Base-by-base conservation (phyloP, 371 early-diverging fungal genomes). In the Rhizopus delemar region DNA sequence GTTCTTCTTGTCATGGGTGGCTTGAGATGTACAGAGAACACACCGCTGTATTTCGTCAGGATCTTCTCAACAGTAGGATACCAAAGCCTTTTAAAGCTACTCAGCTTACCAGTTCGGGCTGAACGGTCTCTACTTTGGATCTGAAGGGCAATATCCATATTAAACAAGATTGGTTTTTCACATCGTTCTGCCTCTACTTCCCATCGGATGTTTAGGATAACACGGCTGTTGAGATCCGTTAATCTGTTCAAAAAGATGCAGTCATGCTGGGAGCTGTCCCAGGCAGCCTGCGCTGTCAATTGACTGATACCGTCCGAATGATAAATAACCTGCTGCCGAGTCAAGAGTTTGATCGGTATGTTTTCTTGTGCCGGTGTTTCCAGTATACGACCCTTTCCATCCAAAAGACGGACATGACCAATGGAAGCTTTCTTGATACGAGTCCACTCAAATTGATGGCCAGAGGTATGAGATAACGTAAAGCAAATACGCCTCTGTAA, bases 191-290 rank as follows among this genome's bases (percentile, higher is more conserved):
- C 83, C 55, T 81, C 86, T 5, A 90, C 75, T 9, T 75, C 66
- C 80, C 88, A 85, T 13, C 69, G 68, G 15, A 90, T 51, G 3
- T 83, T 71, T 15, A 90, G 69, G 8, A 83, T 57, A 12, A 90
- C 83, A 4, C 85, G 83, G 52, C 81, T 84, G 38, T 81, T 79
- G 5, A 78, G 67, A 29, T 78, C 69, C 0, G 93, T 92, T 11
- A 89, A 70, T 16, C 82, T 56, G 66, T 95, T 93, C 49, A 95
- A 73, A 54, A 87, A 80, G 4, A 84, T 61, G 1, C 85, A 86
- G 15, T 89, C 90, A 54, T 93, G 92, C 8, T 92, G 77, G 0
- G 90, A 89, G 22, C 91, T 89, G 60, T 95, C 95, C 95, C 95
- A 95, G 1, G 91, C 74, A 8, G 85, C 85, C 16, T 81, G 75